These are phyloP conservation scores for Venturiaceae sp. DNA, from an alignment of 2,329 filamentous ascomycete species.

Conservation along the genomic window DNA sequence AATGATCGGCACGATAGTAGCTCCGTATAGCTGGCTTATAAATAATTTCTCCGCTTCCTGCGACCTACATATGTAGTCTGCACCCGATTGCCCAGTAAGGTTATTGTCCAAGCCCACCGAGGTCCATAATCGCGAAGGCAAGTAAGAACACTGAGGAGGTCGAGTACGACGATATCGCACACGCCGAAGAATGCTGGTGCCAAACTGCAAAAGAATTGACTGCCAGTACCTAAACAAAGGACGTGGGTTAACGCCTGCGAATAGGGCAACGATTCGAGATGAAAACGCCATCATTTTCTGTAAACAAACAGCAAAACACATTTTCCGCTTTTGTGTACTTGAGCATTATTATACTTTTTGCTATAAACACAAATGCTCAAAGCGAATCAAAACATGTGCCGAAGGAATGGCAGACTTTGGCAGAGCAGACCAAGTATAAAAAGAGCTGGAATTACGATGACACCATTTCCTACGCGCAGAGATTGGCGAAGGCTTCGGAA, in stretches of 20 bases:
- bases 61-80: background rate
- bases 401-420: background rate
- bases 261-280: background rate
- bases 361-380: background rate
- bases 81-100: background rate
- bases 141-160: no score
- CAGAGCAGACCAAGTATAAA: background rate
- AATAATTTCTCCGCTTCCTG: background rate
- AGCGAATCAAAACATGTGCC: background rate
- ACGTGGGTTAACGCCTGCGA: background rate
- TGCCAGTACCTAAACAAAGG: background rate
- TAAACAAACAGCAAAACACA: background rate
- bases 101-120: background rate
- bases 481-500: background rate
- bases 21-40: background rate
- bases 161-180: background rate
- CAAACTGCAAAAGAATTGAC: background rate
- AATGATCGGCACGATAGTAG: background rate
- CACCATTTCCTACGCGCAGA: background rate
- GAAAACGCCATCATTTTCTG: background rate
- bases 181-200: background rate
- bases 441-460: background rate
- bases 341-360: background rate
- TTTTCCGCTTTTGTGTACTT: background rate
- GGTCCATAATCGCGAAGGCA: background rate